Base-by-base conservation (phyloP, 2,329 filamentous ascomycete genomes). In the Albophoma yamanashiensis region DNA sequence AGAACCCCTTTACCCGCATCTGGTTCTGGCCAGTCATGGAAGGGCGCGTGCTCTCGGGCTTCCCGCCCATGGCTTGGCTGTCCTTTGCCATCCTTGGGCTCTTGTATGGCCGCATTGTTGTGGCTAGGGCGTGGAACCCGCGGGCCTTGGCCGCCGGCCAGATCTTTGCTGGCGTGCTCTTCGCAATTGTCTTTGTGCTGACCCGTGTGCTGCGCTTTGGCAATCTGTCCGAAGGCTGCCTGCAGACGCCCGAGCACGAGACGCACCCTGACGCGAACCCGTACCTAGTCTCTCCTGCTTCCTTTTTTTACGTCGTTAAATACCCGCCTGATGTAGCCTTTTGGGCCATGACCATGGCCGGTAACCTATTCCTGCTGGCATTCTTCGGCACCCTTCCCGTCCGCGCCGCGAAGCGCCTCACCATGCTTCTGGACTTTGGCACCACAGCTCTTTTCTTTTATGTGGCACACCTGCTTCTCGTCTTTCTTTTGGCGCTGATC, bases 381-480 rank as follows among this genome's bases (percentile, higher is more conserved):
- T 22, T 70, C 1, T 75, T 79, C 7, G 67, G 67, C 1, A 64
- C 67, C 0, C 56, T 78, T 0, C 76, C 78, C 0, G 58, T 64
- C 0, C 43, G 40, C 2, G 36, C 74, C 4, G 70, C 71, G 0
- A 66, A 63, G 50, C 68, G 64, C 17, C 61, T 77, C 22, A 69
- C 69, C 0, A 64, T 75, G n/a, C 64, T 79, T 0, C 66, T 79
- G 2, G 72, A 74, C 25, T 78, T 75, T 62, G 77, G 77, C n/a
- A 73, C 72, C n/a, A 76, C 76, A 0, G 75, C 77, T 0, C 63
- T 79, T 5, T 79, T 79, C 68, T 79, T 79, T 57, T 79, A 79
- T 64, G 61, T 78, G 7, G 62, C 67, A 1, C 77, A 79, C 59
- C 63, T 78, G 43, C 43, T 73, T 20, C 43, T 75, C 2, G 61